A percentile compares a stretch with the other conserved stretches of the same genome.
phyloP scores from a whole-genome alignment of 768 basidiomycete genomes.

The Termitomyces heimii region DNA sequence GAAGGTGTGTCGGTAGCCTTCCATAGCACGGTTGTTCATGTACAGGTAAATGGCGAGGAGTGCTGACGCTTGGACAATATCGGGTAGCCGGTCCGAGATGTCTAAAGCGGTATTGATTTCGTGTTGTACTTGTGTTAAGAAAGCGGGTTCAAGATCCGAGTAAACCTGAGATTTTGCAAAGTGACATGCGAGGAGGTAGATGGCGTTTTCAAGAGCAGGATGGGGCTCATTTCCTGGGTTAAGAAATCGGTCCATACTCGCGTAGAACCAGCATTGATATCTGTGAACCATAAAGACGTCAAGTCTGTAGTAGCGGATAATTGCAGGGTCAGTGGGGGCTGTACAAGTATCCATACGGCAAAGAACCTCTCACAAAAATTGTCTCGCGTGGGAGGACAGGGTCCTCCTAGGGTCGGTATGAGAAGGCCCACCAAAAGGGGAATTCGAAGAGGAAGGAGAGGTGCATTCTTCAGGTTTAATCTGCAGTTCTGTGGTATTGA shows the following conservation, averaged over 20 bases:
- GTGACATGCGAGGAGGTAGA: constrained; percentile 54
- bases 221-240: constrained; percentile 36
- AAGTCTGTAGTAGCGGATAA: constrained; percentile 27
- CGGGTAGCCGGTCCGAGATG: constrained; percentile 46
- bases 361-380: constrained; percentile 29
- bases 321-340: not conserved
- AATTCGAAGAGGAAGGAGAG: constrained; percentile 13
- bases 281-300: constrained; percentile 50
- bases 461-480: not conserved
- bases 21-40: constrained; percentile 46
- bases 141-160: constrained; percentile 37
- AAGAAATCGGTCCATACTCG: constrained; percentile 37
- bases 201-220: constrained; percentile 55
- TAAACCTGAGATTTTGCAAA: constrained; percentile 38
- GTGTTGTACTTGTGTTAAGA: constrained; percentile 42
- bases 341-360: not conserved
- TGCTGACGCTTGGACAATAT: constrained; percentile 55
- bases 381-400: constrained; percentile 28
- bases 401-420: constrained; percentile 21
- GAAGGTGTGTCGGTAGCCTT: constrained; percentile 57
- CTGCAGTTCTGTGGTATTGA: not conserved
- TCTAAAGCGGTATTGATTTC: constrained; percentile 51
- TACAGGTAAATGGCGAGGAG: constrained; percentile 58
- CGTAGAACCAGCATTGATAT: constrained; percentile 55
- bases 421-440: constrained; percentile 6